Evolutionary conservation across 257 asterid genomes (phyloP).

Genomic region (Scutellaria minor): DNA sequence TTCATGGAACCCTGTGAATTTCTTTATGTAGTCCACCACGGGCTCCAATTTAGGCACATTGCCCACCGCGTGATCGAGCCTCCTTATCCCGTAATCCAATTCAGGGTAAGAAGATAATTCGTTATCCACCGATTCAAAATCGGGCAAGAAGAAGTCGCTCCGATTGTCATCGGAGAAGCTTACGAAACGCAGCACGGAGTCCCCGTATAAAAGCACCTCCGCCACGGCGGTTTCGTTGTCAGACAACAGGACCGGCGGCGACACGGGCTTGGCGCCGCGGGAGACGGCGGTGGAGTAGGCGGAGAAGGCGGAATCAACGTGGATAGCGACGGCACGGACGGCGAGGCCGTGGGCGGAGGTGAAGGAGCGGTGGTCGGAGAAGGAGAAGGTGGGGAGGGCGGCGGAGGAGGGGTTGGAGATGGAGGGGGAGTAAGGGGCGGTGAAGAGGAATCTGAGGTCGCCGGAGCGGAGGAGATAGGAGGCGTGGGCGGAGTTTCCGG

Average conservation of each 20-base stretch:
- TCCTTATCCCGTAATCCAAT: slow-evolving; percentile 73
- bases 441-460: slow-evolving; percentile 66
- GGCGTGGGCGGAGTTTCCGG: slow-evolving; percentile 88
- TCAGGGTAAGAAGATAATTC: slow-evolving; percentile 43
- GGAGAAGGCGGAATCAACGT: slow-evolving; percentile 58
- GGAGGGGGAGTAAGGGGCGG: slow-evolving; percentile 80
- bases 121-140: slow-evolving; percentile 55
- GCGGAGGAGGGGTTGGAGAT: slow-evolving; percentile 59
- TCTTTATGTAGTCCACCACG: slow-evolving; percentile 68
- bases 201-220: slow-evolving; percentile 81
- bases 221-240: slow-evolving; percentile 52
- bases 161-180: slow-evolving; percentile 36
- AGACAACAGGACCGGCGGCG: slow-evolving; percentile 50
- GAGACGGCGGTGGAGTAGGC: slow-evolving; percentile 65
- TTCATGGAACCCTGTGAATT: slow-evolving; percentile 82
- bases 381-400: slow-evolving; percentile 62
- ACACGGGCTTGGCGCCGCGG: slow-evolving; percentile 70
- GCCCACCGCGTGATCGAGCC: slow-evolving; percentile 92
- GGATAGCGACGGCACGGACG: slow-evolving; percentile 78
- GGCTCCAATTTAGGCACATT: slow-evolving; percentile 74
- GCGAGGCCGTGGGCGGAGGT: slow-evolving; percentile 71
- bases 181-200: slow-evolving; percentile 69
- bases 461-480: slow-evolving; percentile 86
- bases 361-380: slow-evolving; percentile 53
- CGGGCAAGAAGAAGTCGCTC: slow-evolving; percentile 51